Percentiles rank a stretch among this genome's conserved stretches.
Conservation (phyloP, 345 rosid genomes). For the Arabis hirsuta region DNA sequence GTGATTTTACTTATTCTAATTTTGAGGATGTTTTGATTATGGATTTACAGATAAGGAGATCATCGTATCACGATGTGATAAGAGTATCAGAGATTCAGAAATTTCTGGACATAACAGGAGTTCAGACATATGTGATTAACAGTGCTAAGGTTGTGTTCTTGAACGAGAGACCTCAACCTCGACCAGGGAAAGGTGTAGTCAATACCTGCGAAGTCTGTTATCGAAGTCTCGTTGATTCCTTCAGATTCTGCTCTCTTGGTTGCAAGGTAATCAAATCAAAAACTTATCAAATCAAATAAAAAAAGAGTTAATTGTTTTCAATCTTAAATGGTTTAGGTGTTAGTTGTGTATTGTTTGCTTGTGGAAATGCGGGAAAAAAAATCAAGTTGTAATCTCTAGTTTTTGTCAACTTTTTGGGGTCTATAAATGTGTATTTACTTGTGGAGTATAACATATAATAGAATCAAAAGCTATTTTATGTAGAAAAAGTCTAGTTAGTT, state of each 20-base stretch:
- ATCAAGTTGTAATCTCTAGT: neutral
- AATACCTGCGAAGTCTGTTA: conserved; percentile 91
- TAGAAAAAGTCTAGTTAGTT: neutral
- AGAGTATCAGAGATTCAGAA: conserved; percentile 92
- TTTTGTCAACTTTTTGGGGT: too few relatives aligned
- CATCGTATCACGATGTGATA: conserved; percentile 97
- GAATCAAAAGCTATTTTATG: neutral
- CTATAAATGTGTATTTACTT: conserved; percentile 18
- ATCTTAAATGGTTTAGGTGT: conserved; percentile 28
- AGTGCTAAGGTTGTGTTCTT: conserved; percentile 95
- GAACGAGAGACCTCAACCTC: conserved; percentile 97
- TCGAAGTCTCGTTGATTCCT: conserved; percentile 93
- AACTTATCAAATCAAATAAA: neutral
- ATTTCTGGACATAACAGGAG: conserved; percentile 82
- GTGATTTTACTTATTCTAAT: conserved; percentile 9
- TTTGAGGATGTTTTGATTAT: conserved; percentile 7
- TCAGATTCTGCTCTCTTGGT: conserved; percentile 96
- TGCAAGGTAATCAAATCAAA: conserved; percentile 69
- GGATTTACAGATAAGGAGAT: conserved; percentile 79
- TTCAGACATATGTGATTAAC: conserved; percentile 96
- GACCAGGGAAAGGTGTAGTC: conserved; percentile 94
- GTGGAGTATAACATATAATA: neutral
- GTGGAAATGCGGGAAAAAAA: conserved; percentile 21
- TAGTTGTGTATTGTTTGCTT: conserved; percentile 32
- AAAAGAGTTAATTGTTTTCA: neutral